A percentile compares a stretch with the other conserved stretches of the same genome.
phyloP scores from a whole-genome alignment of 2,329 filamentous ascomycete genomes.

The Gaeumannomyces tritici region DNA sequence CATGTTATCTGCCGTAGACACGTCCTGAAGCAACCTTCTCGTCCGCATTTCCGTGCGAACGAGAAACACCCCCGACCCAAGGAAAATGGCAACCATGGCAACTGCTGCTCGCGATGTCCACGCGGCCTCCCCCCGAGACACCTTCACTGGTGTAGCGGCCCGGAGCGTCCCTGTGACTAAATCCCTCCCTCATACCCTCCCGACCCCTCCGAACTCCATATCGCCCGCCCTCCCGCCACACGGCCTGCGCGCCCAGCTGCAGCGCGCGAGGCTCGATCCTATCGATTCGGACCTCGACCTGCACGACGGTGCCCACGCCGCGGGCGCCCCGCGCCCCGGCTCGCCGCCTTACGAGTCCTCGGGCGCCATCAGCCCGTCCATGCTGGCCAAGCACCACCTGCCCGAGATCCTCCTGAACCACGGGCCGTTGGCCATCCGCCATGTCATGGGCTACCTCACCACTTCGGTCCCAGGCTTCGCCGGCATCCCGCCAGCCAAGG shows the following conservation, averaged over 20 bases:
- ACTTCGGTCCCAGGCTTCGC: constrained; percentile 90
- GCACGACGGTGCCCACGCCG: constrained; percentile 52
- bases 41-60: neutral
- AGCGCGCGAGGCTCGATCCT: constrained; percentile 48
- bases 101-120: constrained; percentile 59
- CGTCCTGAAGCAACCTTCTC: constrained; percentile 31
- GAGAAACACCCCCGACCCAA: constrained; percentile 13
- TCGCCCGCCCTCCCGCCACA: constrained; percentile 80
- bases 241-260: constrained; percentile 61
- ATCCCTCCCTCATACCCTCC: constrained; percentile 63
- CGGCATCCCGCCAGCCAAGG: constrained; percentile 79
- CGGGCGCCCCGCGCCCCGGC: constrained; percentile 17
- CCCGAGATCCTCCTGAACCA: constrained; percentile 84
- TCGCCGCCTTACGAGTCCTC: constrained; percentile 45
- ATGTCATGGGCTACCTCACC: constrained; percentile 91
- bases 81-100: constrained; percentile 54
- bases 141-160: constrained; percentile 64
- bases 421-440: constrained; percentile 85
- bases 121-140: constrained; percentile 55
- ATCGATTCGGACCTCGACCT: constrained; percentile 85
- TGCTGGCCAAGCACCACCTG: constrained; percentile 84
- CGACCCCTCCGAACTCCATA: constrained; percentile 91
- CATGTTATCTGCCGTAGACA: constrained; percentile 19
- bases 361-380: constrained; percentile 72
- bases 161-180: constrained; percentile 54